Evolutionary conservation across 331 rosid genomes (phyloP), one percentile per base, ranked within the genome.

Genomic region (Erythrophleum ivorense): DNA sequence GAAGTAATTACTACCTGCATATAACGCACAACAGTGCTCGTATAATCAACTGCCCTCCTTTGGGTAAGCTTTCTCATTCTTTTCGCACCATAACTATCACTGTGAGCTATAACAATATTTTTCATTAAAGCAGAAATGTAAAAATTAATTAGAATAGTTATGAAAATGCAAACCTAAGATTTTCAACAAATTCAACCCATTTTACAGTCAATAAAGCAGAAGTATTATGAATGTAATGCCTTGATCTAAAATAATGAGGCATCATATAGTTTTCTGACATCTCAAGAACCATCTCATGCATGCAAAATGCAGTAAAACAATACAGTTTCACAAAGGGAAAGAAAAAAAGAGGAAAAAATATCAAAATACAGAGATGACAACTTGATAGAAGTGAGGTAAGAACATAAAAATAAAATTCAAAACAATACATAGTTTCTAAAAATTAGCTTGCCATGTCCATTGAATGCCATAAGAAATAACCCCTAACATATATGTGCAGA

Each of bases 31-130:
- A 96, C 99, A 7, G 99, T 91, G 86, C 98, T 96, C 1, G 97
- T 96, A 86, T 96, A 96, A 87, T 96, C 98, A 65, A 96, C 99
- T 16, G 99, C 99, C 85, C 94, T 91, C 88, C 99, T 88, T 80
- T 96, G 99, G 48, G 97, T 92, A 77, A 90, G 97, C 87, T 96
- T 96, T 81, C 98, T 87, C 86, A 93, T 93, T 86, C 99, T 90
- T 85, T 96, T 96, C 45, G 94, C 99, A 76, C 92, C 97, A 85
- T 88, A 94, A 80, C 84, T 88, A 58, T 96, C 99, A 68, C 90
- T 82, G 76, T 94, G 96, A 86, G 88, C 97, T 95, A 88, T 73
- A 84, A 81, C 60, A 76, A 48, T 29, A 69, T 58, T 68, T 73
- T 6, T 29, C 59, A 50, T 79, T 52, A 43, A 62, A 76, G 77